Conservation (phyloP, 768 basidiomycete species). For the Leccinum longicurvipes region DNA sequence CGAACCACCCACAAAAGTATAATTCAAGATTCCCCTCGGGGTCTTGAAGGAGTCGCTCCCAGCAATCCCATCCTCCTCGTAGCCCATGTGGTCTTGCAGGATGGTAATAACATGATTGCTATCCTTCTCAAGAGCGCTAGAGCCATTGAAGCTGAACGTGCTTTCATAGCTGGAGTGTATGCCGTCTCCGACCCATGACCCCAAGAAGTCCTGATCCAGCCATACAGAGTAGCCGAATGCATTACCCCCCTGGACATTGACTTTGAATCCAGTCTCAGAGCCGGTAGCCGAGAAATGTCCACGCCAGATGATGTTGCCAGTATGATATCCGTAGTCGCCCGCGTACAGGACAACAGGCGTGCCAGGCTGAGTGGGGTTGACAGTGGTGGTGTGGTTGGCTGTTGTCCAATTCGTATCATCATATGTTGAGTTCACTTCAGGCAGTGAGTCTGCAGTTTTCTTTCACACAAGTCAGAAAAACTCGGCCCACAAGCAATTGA, state of each 20-base stretch:
- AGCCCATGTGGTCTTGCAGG: conserved; percentile 54
- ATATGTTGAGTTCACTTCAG: conserved; percentile 40
- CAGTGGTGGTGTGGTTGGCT: conserved; percentile 39
- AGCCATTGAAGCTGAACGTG: conserved; percentile 13
- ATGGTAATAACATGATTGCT: conserved; percentile 45
- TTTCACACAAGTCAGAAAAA: conserved; percentile 7
- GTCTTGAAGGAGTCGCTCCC: conserved; percentile 46
- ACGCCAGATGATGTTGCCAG: conserved; percentile 51
- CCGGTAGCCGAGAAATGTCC: conserved; percentile 48
- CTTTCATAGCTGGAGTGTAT: conserved; percentile 10
- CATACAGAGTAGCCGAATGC: conserved; percentile 51
- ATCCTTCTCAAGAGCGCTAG: conserved; percentile 13
- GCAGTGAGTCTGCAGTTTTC: conserved; percentile 25
- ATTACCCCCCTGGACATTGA: conserved; percentile 41
- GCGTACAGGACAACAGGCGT: conserved; percentile 46
- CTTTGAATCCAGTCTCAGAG: conserved; percentile 41
- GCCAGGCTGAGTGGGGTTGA: conserved; percentile 37
- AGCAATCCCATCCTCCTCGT: conserved; percentile 43
- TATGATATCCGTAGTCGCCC: conserved; percentile 51
- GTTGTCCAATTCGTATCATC: conserved; percentile 43
- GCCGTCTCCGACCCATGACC: conserved; percentile 33
- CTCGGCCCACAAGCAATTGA: neutral
- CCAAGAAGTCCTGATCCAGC: conserved; percentile 46
- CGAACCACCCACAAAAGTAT: conserved; percentile 41
- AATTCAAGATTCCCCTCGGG: conserved; percentile 47